Percentiles rank a stretch among this genome's conserved stretches.
phyloP scores from a whole-genome alignment of 2,329 filamentous ascomycete species.

The Claviceps sp. region DNA sequence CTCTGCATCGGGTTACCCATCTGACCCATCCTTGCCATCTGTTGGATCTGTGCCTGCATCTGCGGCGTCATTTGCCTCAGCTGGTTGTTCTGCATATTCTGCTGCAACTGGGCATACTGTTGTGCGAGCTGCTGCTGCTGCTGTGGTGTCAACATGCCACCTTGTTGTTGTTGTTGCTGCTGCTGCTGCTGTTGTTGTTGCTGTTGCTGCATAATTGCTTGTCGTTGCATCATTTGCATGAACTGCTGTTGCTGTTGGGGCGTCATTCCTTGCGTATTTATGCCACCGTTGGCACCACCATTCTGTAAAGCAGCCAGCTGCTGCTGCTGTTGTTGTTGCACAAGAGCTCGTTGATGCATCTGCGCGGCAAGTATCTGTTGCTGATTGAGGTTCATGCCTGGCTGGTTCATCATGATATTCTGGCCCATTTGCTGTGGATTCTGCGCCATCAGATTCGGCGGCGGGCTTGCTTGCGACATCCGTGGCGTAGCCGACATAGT shows the following conservation, averaged over 20 bases:
- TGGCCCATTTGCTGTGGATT: constrained; percentile 42
- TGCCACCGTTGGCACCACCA: constrained; percentile 20
- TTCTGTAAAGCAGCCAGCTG: constrained; percentile 29
- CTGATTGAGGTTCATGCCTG: constrained; percentile 25
- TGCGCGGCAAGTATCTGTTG: constrained; percentile 29
- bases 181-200: constrained; percentile 18
- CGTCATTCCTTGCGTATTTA: constrained; percentile 23
- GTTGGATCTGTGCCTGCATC: constrained; percentile 24
- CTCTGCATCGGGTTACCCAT: constrained; percentile 26
- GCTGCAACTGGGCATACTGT: constrained; percentile 30
- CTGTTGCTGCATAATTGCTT: constrained; percentile 25
- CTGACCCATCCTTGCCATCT: constrained; percentile 23
- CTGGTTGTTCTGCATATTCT: constrained; percentile 25
- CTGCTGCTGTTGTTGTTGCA: constrained; percentile 33
- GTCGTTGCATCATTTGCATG: constrained; percentile 25
- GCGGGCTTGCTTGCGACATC: constrained; percentile 49
- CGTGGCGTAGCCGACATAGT: constrained; percentile 44
- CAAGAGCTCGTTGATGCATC: constrained; percentile 33
- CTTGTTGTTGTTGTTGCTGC: constrained; percentile 18
- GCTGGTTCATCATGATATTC: constrained; percentile 39
- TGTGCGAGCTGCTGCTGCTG: constrained; percentile 29
- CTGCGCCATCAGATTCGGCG: constrained; percentile 44
- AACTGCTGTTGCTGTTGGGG: constrained; percentile 24
- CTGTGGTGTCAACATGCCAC: constrained; percentile 27
- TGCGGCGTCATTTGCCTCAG: constrained; percentile 23